Evolutionary conservation across 2,329 filamentous ascomycete species (phyloP).

Genomic region (Furcasterigmium furcatum): DNA sequence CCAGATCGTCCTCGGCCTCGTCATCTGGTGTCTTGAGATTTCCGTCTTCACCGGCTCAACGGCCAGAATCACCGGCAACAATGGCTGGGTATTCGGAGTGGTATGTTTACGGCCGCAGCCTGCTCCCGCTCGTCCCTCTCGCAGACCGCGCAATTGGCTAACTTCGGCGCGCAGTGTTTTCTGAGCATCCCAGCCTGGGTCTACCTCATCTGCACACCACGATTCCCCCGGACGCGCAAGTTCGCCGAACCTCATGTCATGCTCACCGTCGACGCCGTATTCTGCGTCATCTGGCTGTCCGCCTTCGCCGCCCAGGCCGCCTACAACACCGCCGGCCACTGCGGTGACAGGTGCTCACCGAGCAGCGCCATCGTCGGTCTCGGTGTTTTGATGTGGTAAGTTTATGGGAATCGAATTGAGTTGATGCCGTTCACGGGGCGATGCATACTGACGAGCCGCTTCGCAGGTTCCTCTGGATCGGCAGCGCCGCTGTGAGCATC

Average conservation of each 20-base stretch:
- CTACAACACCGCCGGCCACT: constrained; percentile 55
- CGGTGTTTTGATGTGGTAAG: constrained; percentile 61
- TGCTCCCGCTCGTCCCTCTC: not conserved
- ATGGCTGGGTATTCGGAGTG: constrained; percentile 62
- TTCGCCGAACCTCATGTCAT: constrained; percentile 62
- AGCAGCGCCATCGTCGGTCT: constrained; percentile 63
- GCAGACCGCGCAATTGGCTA: not conserved
- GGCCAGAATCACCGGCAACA: constrained; percentile 51
- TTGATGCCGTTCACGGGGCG: too few relatives aligned
- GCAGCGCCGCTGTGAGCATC: constrained; percentile 52
- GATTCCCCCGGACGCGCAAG: constrained; percentile 58
- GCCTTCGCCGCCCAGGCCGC: constrained; percentile 64
- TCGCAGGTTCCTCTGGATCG: constrained; percentile 55
- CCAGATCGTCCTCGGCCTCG: constrained; percentile 52
- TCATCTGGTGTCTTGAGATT: constrained; percentile 58
- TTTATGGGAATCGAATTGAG: too few relatives aligned
- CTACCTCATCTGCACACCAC: constrained; percentile 62
- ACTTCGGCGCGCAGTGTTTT: constrained; percentile 50
- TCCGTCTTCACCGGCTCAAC: constrained; percentile 49
- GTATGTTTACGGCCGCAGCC: constrained; percentile 40
- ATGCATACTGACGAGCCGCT: too few relatives aligned
- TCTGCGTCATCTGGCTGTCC: constrained; percentile 61
- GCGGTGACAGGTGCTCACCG: constrained; percentile 52
- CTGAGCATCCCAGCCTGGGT: constrained; percentile 61
- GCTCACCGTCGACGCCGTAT: constrained; percentile 54